Conservation (phyloP, 139 green algal genomes). For the Chlorella vulgaris region DNA sequence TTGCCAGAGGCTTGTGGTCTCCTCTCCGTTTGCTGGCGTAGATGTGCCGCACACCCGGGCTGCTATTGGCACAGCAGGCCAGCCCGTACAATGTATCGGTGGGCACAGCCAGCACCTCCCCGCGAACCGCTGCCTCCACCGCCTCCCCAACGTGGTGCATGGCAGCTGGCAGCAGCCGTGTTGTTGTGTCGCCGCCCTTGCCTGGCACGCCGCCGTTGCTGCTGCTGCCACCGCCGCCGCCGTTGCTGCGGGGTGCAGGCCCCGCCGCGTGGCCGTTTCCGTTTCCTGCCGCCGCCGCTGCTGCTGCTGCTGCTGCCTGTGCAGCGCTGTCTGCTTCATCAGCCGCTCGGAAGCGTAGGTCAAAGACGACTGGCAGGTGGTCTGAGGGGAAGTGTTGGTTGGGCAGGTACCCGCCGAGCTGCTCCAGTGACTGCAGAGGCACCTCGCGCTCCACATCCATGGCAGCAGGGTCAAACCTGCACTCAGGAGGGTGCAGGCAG, state of each 20-base stretch:
- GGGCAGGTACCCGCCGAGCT: constrained; percentile 75
- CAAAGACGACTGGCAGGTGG: constrained; percentile 74
- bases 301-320: neutral
- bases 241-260: neutral
- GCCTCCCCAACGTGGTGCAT: constrained; percentile 38
- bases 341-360: constrained; percentile 37
- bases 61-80: constrained; percentile 40
- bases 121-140: constrained; percentile 29
- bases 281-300: neutral
- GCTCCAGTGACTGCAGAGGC: constrained; percentile 54
- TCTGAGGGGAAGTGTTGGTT: constrained; percentile 81
- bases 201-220: neutral
- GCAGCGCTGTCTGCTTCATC: neutral
- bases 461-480: constrained; percentile 38
- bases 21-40: constrained; percentile 65
- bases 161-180: constrained; percentile 33
- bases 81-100: constrained; percentile 76
- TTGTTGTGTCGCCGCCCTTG: neutral
- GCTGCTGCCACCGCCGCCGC: neutral
- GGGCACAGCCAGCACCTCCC: constrained; percentile 58
- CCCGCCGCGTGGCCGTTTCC: too few relatives aligned
- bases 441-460: constrained; percentile 46
- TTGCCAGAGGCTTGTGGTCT: constrained; percentile 53
- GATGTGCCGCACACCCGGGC: constrained; percentile 48
- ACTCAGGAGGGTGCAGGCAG: too few relatives aligned